Conservation (phyloP, 768 basidiomycete genomes). For the Auriscalpium vulgare region DNA sequence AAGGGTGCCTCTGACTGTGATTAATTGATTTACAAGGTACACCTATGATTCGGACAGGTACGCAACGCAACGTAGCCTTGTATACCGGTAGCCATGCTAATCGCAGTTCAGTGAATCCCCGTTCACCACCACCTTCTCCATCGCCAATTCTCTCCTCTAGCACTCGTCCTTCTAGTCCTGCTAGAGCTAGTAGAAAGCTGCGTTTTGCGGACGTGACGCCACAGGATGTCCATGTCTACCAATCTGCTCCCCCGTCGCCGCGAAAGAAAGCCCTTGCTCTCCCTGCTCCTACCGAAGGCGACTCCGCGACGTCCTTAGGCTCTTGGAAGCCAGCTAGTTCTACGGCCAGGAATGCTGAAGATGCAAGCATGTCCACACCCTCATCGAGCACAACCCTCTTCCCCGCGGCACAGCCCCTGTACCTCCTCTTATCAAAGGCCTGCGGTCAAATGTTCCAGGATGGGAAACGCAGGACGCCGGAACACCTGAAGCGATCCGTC, state of each 20-base stretch:
- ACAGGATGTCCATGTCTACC: slow-evolving; percentile 74
- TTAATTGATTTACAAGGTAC: neutral
- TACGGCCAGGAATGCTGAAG: too few relatives aligned
- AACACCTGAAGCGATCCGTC: slow-evolving; percentile 76
- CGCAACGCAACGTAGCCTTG: neutral
- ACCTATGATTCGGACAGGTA: neutral
- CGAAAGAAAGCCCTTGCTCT: slow-evolving; percentile 51
- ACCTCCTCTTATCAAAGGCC: neutral
- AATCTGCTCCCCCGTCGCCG: slow-evolving; percentile 74
- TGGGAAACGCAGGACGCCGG: slow-evolving; percentile 48
- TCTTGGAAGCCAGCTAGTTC: neutral
- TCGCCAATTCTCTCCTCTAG: slow-evolving; percentile 39
- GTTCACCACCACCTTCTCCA: slow-evolving; percentile 10
- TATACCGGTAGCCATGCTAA: neutral
- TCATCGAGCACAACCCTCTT: too few relatives aligned
- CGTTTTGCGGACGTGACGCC: slow-evolving; percentile 73
- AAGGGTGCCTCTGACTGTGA: neutral
- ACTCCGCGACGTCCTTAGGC: slow-evolving; percentile 26
- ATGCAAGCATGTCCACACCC: too few relatives aligned
- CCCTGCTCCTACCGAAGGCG: slow-evolving; percentile 37
- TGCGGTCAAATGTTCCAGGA: neutral
- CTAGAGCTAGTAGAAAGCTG: slow-evolving; percentile 36
- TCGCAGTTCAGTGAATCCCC: neutral
- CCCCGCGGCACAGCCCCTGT: neutral
- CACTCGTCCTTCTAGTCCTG: slow-evolving; percentile 53